These are phyloP conservation scores for Verticillium longisporum DNA, from an alignment of 2,329 filamentous ascomycete species.

Conservation along the genomic window DNA sequence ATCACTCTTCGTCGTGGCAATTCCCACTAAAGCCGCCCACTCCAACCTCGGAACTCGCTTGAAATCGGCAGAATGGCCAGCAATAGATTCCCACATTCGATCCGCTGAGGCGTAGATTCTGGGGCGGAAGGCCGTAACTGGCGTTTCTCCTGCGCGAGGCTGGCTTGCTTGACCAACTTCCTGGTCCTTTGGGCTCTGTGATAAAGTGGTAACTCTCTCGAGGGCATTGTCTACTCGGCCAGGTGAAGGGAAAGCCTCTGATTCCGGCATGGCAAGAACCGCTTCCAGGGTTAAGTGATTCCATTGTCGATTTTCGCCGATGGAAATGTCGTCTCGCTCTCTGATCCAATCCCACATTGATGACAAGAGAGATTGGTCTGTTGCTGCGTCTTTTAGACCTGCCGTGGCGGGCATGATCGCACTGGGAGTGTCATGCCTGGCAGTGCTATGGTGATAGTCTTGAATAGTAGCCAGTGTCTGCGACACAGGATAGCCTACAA, in stretches of 20 bases:
- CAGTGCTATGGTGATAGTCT: slow-evolving; percentile 5
- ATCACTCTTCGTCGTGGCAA: slow-evolving; percentile 44
- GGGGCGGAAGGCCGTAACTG: slow-evolving; percentile 9
- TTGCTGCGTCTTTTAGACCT: background rate
- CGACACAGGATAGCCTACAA: slow-evolving; percentile 9
- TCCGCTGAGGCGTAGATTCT: slow-evolving; percentile 45
- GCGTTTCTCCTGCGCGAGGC: background rate
- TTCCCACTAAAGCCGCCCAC: slow-evolving; percentile 51
- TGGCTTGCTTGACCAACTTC: background rate
- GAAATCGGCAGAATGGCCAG: slow-evolving; percentile 52
- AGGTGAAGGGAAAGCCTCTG: background rate
- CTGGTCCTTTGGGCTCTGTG: no score
- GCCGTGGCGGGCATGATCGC: background rate
- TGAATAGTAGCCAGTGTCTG: slow-evolving; percentile 7
- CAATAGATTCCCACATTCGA: slow-evolving; percentile 52
- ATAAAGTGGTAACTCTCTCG: no score
- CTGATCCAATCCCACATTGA: slow-evolving; percentile 16
- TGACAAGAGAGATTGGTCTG: slow-evolving; percentile 5
- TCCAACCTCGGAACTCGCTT: slow-evolving; percentile 52
- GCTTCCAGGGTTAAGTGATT: slow-evolving; percentile 13
- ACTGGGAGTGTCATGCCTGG: background rate
- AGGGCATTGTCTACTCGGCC: no score
- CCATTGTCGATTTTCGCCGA: slow-evolving; percentile 12
- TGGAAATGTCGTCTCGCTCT: slow-evolving; percentile 14
- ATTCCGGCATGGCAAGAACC: slow-evolving; percentile 10